Base-by-base conservation (phyloP, 1,139 yeast genomes). In the Hansenula sp. region DNA sequence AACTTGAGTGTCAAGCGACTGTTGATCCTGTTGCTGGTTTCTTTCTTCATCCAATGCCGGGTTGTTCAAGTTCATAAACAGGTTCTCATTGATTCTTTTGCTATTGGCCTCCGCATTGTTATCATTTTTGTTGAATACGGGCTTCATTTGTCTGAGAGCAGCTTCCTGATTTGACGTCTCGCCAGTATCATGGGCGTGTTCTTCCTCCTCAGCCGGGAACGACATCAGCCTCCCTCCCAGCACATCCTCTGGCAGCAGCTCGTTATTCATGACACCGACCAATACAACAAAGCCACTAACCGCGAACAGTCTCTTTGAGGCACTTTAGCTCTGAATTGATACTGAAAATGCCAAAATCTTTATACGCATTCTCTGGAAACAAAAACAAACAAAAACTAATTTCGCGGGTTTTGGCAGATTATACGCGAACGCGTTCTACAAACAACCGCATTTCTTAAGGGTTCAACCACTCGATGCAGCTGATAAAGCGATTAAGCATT, bases 41-140 rank as follows among this genome's bases (percentile, higher is more conserved):
- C 36, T 30, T 33, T 44, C 19, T 4, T 35, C 38, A 2, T 28
- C 31, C 4, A 7, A 15, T 5, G 31, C 38, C 5, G 38, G 38
- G 9, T 36, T 36, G 27, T 36, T 36, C 13, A 36, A 17, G n/a
- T 36, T 36, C 38, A 36, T 17, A 13, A 18, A 36, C 27, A 28
- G 10, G 13, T 36, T 36, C 27, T 36, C 27, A n/a, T 36, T 36
- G 33, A 36, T 28, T 28, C 38, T 36, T 16, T 36, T 36, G 18
- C 36, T 33, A 21, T 33, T 24, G 3, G 28, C 36, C n/a, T 33
- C 36, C 4, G 36, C 27, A n/a, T 19, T 33, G 28, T 15, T 24
- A n/a, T 33, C 36, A 18, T 33, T 33, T 17, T 33, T 33, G 34
- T 32, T 32, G 34, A n/a, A 32, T 5, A 18, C 13, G 12, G 34